Conservation (phyloP, 805 yeast species). For the Huiozyma sinensis region DNA sequence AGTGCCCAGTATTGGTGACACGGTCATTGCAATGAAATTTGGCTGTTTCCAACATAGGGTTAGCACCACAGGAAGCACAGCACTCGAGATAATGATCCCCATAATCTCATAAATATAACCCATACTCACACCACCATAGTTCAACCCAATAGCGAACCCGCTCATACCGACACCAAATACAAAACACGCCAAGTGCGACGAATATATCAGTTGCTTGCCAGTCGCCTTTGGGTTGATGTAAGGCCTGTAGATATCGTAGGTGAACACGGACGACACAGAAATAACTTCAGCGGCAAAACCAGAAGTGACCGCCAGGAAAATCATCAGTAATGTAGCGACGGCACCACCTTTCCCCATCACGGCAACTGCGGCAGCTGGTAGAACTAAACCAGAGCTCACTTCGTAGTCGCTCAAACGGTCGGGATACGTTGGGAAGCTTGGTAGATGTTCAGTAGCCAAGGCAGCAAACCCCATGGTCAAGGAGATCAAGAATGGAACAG, state of each 20-base stretch:
- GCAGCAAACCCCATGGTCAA: constrained; percentile 85
- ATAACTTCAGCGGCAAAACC: constrained; percentile 88
- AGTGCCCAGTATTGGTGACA: constrained; percentile 73
- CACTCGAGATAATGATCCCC: constrained; percentile 85
- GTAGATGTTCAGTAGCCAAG: constrained; percentile 55
- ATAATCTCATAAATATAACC: constrained; percentile 79
- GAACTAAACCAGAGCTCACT: constrained; percentile 70
- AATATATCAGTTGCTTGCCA: constrained; percentile 58
- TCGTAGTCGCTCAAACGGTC: constrained; percentile 51
- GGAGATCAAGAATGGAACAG: constrained; percentile 74
- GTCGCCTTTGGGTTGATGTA: constrained; percentile 71
- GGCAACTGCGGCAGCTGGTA: constrained; percentile 63
- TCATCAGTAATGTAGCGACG: constrained; percentile 63
- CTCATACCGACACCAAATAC: constrained; percentile 57
- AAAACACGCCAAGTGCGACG: constrained; percentile 60
- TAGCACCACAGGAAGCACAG: constrained; percentile 67
- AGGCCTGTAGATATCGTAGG: constrained; percentile 76
- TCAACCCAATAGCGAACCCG: constrained; percentile 71
- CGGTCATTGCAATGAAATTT: constrained; percentile 57
- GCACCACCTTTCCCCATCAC: constrained; percentile 84
- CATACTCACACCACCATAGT: constrained; percentile 74
- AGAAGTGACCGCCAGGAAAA: constrained; percentile 88
- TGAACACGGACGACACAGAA: constrained; percentile 74
- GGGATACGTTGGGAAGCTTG: constrained; percentile 76
- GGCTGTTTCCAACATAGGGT: constrained; percentile 55